Base-by-base conservation (phyloP, 768 basidiomycete species). In the Russula emetica region DNA sequence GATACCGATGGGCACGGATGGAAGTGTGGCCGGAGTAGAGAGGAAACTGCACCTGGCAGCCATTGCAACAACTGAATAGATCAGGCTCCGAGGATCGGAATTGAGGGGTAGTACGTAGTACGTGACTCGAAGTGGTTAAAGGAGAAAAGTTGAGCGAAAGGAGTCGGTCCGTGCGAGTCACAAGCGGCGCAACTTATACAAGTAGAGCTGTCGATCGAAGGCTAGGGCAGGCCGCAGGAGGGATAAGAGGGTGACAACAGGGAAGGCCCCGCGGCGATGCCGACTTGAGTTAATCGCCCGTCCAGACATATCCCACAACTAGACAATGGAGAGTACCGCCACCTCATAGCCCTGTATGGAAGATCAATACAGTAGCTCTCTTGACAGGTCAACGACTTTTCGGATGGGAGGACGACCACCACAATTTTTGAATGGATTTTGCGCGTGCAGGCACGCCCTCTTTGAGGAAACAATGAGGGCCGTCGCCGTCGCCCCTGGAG, bases 321-420 rank as follows among this genome's bases (percentile, higher is more conserved):
- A 34, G 28, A 60, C 58, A 64, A 60, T 44, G 63, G 55, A 30
- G 44, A 3, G 36, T 36, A 20, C 28, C 18, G 63, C 58, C 53
- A 60, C 63, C 30, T 26, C 50, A 53, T 24, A 26, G 36, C 28
- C 24, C 20, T 24, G 30, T 18, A 22, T 28, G 42, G 36, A 36
- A 10, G 0, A 36, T 36, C 36, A 36, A 36, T 36, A n/a, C n/a
- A n/a, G n/a, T n/a, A 36, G 36, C 11, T 36, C 34, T 16, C 38
- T 18, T 18, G 36, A 47, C 7, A 22, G 52, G 36, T n/a, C 28
- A 51, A 45, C 20, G 22, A 44, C 24, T n/a, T 45, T 30, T 60
- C 16, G 52, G 24, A 1, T 5, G 38, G 44, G 9, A n/a, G 5
- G 59, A 45, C 38, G 13, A 26, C 38, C 2, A 44, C 63, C 63